A percentile compares a stretch with the other conserved stretches of the same genome.
Conservation (phyloP, 2,329 filamentous ascomycete species). For the Cercospora sp. region DNA sequence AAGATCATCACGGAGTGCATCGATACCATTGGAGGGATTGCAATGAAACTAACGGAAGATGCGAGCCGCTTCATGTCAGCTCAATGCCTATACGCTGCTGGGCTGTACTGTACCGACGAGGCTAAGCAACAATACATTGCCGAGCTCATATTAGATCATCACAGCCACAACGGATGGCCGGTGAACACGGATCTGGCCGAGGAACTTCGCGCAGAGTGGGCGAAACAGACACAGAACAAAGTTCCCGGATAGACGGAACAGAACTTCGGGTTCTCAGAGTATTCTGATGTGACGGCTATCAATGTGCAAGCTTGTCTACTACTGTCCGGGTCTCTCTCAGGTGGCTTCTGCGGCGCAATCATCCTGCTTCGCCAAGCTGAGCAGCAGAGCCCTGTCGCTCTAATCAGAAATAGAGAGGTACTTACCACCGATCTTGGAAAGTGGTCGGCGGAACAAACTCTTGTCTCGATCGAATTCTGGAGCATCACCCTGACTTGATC, state of each 20-base stretch:
- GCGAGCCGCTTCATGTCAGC: constrained; percentile 48
- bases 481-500: not conserved
- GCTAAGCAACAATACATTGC: constrained; percentile 42
- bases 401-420: not conserved
- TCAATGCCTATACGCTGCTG: constrained; percentile 47
- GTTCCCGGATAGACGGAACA: not conserved
- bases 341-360: not conserved
- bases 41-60: constrained; percentile 46
- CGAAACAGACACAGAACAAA: constrained; percentile 20
- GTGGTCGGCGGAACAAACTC: not conserved
- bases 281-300: not conserved
- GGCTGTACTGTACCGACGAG: constrained; percentile 45
- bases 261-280: not conserved
- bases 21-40: constrained; percentile 53
- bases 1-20: constrained; percentile 51
- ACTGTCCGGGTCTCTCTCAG: not conserved
- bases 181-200: constrained; percentile 35
- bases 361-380: not conserved
- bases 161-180: constrained; percentile 46
- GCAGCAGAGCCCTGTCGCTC: not conserved
- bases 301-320: not conserved
- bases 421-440: not conserved
- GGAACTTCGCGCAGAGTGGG: constrained; percentile 31
- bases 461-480: not conserved
- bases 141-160: constrained; percentile 42